Base-by-base conservation (phyloP, 768 basidiomycete species). In the Austroboletus eburneus region DNA sequence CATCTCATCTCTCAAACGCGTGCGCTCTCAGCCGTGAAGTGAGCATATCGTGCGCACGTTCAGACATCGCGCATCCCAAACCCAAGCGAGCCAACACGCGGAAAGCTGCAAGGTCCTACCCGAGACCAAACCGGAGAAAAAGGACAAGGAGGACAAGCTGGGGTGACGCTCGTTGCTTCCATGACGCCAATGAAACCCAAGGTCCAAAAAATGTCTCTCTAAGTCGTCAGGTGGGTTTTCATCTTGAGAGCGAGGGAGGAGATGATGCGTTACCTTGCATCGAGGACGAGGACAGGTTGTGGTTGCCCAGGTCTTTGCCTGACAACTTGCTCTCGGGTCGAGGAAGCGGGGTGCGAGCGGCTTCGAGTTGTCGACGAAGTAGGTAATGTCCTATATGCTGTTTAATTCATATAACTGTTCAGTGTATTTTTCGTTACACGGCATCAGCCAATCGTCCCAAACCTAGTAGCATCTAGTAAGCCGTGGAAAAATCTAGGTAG, bases 21-120 rank as follows among this genome's bases (percentile, higher is more conserved):
- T n/a, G n/a, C 10, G 66, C 76, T 1, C 65, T 87, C n/a, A 80
- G 73, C 48, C 75, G 84, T 25, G 85, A 89, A 59, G 72, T 88
- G 51, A 88, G 83, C 65, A 90, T 89, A 86, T 80, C 81, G 16
- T 75, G 85, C n/a, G n/a, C 25, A 75, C 67, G 20, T 87, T 87
- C 67, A 86, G 80, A 57, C 72, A 72, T 38, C 46, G 74, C 55
- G 47, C 50, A n/a, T n/a, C n/a, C 39, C 40, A 38, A 18, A 47
- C 50, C 16, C 50, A 51, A 18, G 24, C 43, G 29, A 53, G 45
- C 21, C 57, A 51, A 20, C 48, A n/a, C n/a, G n/a, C 56, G 34
- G 48, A 49, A 18, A 41, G 49, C 13, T 44, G 58, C n/a, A 64
- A 59, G 43, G 48, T 43, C 38, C 35, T 24, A 0, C 43, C 42